Conservation (phyloP, 2,329 filamentous ascomycete species). For the Sporothrix sp. region DNA sequence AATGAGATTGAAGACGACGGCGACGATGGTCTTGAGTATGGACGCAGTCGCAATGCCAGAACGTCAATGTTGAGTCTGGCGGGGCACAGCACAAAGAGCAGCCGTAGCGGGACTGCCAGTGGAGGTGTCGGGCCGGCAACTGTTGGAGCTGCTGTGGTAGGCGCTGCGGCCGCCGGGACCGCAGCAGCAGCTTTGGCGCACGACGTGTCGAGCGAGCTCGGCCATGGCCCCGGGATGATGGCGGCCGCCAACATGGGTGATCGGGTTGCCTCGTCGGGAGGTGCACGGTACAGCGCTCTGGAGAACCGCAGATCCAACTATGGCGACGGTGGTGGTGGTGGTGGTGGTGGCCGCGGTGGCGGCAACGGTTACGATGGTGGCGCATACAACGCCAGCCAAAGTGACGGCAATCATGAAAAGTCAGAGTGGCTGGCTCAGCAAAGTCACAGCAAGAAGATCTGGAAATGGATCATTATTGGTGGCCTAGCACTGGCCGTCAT, state of each 20-base stretch:
- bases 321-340: neutral
- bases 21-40: slow-evolving; percentile 66
- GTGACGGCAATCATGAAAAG: slow-evolving; percentile 45
- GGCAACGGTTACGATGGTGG: neutral
- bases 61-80: slow-evolving; percentile 52
- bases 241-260: neutral
- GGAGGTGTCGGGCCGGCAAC: slow-evolving; percentile 18
- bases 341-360: neutral
- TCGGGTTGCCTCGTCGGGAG: slow-evolving; percentile 3
- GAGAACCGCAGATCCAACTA: slow-evolving; percentile 19
- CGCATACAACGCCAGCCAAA: slow-evolving; percentile 24
- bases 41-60: slow-evolving; percentile 33
- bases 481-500: slow-evolving; percentile 56
- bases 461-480: slow-evolving; percentile 59
- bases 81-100: slow-evolving; percentile 32
- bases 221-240: neutral
- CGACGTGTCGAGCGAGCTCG: neutral
- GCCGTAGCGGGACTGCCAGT: slow-evolving; percentile 19
- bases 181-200: slow-evolving; percentile 25
- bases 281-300: slow-evolving; percentile 47
- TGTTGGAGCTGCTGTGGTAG: slow-evolving; percentile 24
- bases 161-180: slow-evolving; percentile 19
- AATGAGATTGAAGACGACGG: slow-evolving; percentile 77
- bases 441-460: slow-evolving; percentile 51
- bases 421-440: slow-evolving; percentile 53